phyloP scores from a whole-genome alignment of 306 rosid genomes.

The Acacia confusa region DNA sequence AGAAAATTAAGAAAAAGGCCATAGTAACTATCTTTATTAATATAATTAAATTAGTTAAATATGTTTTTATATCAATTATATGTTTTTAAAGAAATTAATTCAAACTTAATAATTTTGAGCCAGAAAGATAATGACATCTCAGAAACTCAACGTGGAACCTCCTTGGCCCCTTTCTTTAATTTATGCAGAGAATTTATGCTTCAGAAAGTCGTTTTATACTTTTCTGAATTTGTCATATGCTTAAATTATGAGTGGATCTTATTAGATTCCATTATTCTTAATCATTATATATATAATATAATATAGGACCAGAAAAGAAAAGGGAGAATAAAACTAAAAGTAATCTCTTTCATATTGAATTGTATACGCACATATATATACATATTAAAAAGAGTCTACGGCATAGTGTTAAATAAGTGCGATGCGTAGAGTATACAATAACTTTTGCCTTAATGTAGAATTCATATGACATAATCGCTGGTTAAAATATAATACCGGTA shows the following conservation, averaged over 20 bases:
- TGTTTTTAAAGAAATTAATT: not conserved
- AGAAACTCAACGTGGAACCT: not conserved
- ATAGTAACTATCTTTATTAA: too few species aligned
- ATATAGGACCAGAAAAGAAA: not conserved
- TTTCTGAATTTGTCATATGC: not conserved
- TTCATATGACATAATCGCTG: too few species aligned
- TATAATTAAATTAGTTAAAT: too few species aligned
- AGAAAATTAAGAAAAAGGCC: too few species aligned
- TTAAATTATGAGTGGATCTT: not conserved
- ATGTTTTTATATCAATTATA: too few species aligned
- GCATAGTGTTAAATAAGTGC: not conserved
- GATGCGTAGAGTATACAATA: not conserved
- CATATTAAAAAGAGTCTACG: too few species aligned
- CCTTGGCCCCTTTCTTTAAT: not conserved
- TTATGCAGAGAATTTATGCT: not conserved
- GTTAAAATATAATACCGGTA: too few species aligned
- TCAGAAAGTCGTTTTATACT: not conserved
- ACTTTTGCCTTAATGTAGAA: not conserved
- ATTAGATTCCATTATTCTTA: not conserved
- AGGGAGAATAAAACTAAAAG: not conserved
- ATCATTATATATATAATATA: not conserved
- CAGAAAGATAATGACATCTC: not conserved
- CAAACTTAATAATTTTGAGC: not conserved
- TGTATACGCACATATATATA: too few species aligned
- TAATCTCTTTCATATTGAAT: not conserved